These are phyloP conservation scores for Penicillium pancosmium DNA, from an alignment of 495 filamentous ascomycete species.

Conservation along the genomic window DNA sequence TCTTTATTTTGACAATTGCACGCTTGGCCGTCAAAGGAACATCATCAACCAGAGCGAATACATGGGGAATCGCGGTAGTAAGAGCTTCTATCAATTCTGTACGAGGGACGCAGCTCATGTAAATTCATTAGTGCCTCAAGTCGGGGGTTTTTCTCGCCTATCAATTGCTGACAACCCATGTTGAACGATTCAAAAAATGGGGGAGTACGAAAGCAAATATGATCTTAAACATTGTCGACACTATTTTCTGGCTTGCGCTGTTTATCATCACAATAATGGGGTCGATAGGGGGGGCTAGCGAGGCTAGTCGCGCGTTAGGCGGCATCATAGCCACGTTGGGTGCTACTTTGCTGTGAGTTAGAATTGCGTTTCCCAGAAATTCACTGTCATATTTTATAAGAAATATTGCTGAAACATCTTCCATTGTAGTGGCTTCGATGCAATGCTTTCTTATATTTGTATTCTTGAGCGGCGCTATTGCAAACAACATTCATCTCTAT, in stretches of 20 bases:
- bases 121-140: constrained; percentile 30
- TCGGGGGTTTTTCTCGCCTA: constrained; percentile 37
- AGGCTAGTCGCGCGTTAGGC: constrained; percentile 26
- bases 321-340: constrained; percentile 22
- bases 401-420: neutral
- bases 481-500: neutral
- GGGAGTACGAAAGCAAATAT: constrained; percentile 34
- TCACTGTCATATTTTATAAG: neutral
- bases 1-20: constrained; percentile 29
- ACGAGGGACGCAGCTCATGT: neutral
- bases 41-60: constrained; percentile 22
- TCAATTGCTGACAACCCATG: constrained; percentile 31
- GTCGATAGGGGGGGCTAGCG: constrained; percentile 10
- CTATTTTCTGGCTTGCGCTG: constrained; percentile 38
- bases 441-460: neutral
- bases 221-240: constrained; percentile 34
- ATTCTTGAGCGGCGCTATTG: neutral
- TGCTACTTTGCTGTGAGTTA: constrained; percentile 25
- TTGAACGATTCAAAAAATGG: constrained; percentile 29
- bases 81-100: neutral
- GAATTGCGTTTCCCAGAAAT: neutral
- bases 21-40: constrained; percentile 27
- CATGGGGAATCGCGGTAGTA: constrained; percentile 34
- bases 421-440: neutral
- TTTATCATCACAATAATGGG: constrained; percentile 29